Percentiles rank a stretch among this genome's conserved stretches.
phyloP scores from a whole-genome alignment of 2,329 filamentous ascomycete species.

The Cucurbitaria berberidis region DNA sequence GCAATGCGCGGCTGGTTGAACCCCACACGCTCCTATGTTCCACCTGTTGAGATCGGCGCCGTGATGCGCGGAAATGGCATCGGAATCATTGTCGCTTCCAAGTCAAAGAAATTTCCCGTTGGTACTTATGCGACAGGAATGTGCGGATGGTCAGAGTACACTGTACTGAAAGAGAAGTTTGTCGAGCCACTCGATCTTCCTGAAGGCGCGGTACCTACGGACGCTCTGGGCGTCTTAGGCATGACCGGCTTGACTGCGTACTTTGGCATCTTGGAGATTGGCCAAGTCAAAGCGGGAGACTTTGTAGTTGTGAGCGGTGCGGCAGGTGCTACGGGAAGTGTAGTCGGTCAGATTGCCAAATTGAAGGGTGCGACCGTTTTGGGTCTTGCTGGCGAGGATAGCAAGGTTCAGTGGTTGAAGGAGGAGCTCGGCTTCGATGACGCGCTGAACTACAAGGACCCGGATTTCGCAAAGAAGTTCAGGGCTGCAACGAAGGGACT shows the following conservation, averaged over 20 bases:
- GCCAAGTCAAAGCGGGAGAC: slow-evolving; percentile 70
- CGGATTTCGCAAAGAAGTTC: slow-evolving; percentile 57
- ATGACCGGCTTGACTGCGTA: slow-evolving; percentile 77
- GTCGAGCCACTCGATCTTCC: slow-evolving; percentile 55
- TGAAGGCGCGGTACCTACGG: slow-evolving; percentile 58
- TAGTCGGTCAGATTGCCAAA: slow-evolving; percentile 80
- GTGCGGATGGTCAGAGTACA: slow-evolving; percentile 71
- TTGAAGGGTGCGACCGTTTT: slow-evolving; percentile 64
- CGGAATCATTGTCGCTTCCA: slow-evolving; percentile 67
- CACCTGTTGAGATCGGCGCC: slow-evolving; percentile 70
- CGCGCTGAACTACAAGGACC: slow-evolving; percentile 62
- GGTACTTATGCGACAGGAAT: slow-evolving; percentile 64
- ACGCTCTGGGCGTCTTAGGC: slow-evolving; percentile 61
- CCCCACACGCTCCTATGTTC: slow-evolving; percentile 65
- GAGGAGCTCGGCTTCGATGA: slow-evolving; percentile 60
- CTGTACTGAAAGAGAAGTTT: slow-evolving; percentile 62
- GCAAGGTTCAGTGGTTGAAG: slow-evolving; percentile 63
- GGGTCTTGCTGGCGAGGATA: slow-evolving; percentile 60
- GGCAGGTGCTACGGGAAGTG: slow-evolving; percentile 77
- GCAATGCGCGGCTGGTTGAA: slow-evolving; percentile 79
- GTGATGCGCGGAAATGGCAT: slow-evolving; percentile 71
- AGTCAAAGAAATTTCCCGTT: slow-evolving; percentile 59
- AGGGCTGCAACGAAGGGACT: slow-evolving; percentile 54
- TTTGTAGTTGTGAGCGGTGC: slow-evolving; percentile 80
- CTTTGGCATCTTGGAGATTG: slow-evolving; percentile 74